Conservation (phyloP, 768 basidiomycete species). For the Agaricus subrufescens region DNA sequence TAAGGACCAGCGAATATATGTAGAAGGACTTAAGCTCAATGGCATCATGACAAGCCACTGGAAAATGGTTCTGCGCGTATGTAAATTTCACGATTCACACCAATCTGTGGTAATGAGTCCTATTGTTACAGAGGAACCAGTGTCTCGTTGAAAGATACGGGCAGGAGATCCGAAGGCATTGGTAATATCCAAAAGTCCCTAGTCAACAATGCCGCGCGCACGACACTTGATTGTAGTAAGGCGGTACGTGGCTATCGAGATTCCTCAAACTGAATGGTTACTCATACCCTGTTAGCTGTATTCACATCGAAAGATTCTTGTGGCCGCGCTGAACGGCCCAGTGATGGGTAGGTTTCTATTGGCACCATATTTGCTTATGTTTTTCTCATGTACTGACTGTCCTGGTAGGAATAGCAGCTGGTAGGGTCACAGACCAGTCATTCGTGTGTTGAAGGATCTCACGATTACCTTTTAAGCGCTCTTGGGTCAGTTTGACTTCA, state of each 20-base stretch:
- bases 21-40: neutral
- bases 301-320: constrained; percentile 62
- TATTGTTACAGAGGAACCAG: constrained; percentile 47
- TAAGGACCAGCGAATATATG: constrained; percentile 14
- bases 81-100: constrained; percentile 17
- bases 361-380: neutral
- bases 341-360: constrained; percentile 52
- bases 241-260: constrained; percentile 41
- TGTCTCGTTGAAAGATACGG: constrained; percentile 31
- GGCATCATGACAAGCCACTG: constrained; percentile 38
- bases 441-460: neutral
- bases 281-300: constrained; percentile 41
- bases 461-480: constrained; percentile 35
- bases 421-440: constrained; percentile 21
- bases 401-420: constrained; percentile 59
- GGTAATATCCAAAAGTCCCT: constrained; percentile 42
- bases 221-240: constrained; percentile 56
- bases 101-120: neutral
- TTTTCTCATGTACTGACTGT: neutral
- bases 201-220: constrained; percentile 37
- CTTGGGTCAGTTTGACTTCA: constrained; percentile 72
- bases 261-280: neutral
- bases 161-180: constrained; percentile 10
- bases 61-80: constrained; percentile 73
- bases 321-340: constrained; percentile 71